Percentiles rank a stretch among this genome's conserved stretches.
Evolutionary conservation across 805 yeast genomes (phyloP).

Genomic region (Starmera pachycereana): DNA sequence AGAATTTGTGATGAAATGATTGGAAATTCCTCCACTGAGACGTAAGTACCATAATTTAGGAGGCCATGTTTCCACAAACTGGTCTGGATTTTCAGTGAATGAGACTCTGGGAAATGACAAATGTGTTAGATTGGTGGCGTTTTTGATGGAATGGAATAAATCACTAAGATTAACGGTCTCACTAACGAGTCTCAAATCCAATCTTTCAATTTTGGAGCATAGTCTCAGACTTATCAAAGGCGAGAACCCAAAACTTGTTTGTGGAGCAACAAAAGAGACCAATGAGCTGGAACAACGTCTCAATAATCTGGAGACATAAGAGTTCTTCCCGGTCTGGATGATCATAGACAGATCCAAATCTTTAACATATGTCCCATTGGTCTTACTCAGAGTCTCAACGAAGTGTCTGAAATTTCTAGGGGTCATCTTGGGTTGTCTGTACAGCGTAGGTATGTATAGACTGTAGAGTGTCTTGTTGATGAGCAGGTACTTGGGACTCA

Average conservation of each 20-base stretch:
- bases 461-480: slow-evolving; percentile 54
- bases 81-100: slow-evolving; percentile 49
- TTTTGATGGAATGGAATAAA: slow-evolving; percentile 63
- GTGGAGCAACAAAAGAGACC: slow-evolving; percentile 77
- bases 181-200: slow-evolving; percentile 79
- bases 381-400: slow-evolving; percentile 56
- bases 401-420: slow-evolving; percentile 63
- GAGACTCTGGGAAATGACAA: slow-evolving; percentile 87
- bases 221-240: slow-evolving; percentile 75
- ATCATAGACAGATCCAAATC: slow-evolving; percentile 67
- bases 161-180: slow-evolving; percentile 82
- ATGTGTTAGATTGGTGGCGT: slow-evolving; percentile 52
- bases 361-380: slow-evolving; percentile 49
- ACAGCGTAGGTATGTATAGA: slow-evolving; percentile 54
- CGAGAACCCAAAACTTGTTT: slow-evolving; percentile 86
- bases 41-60: slow-evolving; percentile 58
- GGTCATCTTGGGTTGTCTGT: slow-evolving; percentile 48
- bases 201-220: slow-evolving; percentile 50
- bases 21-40: slow-evolving; percentile 83
- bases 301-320: slow-evolving; percentile 73
- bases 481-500: slow-evolving; percentile 40
- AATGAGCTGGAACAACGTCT: slow-evolving; percentile 64
- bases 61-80: slow-evolving; percentile 64
- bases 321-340: slow-evolving; percentile 86
- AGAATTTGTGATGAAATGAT: slow-evolving; percentile 61